These are phyloP conservation scores for Fraxinus greggii DNA, from an alignment of 305 asterid species.

Conservation along the genomic window DNA sequence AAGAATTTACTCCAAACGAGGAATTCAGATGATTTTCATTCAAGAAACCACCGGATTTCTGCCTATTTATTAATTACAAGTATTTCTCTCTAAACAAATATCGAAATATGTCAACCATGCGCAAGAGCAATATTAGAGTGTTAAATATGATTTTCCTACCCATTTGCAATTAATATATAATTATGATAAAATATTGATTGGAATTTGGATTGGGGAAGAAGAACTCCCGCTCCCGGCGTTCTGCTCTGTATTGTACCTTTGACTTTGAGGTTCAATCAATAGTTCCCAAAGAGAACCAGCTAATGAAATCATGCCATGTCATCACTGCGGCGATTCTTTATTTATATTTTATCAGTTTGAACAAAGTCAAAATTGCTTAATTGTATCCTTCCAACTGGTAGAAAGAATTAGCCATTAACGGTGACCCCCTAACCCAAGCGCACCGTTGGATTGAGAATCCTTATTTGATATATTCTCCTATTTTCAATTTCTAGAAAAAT, in stretches of 20 bases:
- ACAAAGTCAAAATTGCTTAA: not conserved
- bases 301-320: not conserved
- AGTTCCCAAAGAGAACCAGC: not conserved
- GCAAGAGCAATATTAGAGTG: not conserved
- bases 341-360: not conserved
- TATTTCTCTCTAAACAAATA: slow-evolving; percentile 12
- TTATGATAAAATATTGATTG: slow-evolving; percentile 6
- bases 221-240: not conserved
- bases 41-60: slow-evolving; percentile 30
- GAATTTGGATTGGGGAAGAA: slow-evolving; percentile 16
- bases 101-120: not conserved
- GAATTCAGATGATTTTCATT: slow-evolving; percentile 27
- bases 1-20: slow-evolving; percentile 26
- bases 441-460: not conserved
- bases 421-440: not conserved
- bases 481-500: not conserved
- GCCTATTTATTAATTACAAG: slow-evolving; percentile 29
- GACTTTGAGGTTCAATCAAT: slow-evolving; percentile 3
- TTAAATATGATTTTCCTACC: slow-evolving; percentile 7
- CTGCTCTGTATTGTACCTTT: not conserved
- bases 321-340: not conserved
- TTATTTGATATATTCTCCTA: not conserved
- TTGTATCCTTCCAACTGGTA: too few species aligned
- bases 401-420: not conserved
- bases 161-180: slow-evolving; percentile 15